Conservation (phyloP, 352 stramenopile species). For the Globisporangium nunn region DNA sequence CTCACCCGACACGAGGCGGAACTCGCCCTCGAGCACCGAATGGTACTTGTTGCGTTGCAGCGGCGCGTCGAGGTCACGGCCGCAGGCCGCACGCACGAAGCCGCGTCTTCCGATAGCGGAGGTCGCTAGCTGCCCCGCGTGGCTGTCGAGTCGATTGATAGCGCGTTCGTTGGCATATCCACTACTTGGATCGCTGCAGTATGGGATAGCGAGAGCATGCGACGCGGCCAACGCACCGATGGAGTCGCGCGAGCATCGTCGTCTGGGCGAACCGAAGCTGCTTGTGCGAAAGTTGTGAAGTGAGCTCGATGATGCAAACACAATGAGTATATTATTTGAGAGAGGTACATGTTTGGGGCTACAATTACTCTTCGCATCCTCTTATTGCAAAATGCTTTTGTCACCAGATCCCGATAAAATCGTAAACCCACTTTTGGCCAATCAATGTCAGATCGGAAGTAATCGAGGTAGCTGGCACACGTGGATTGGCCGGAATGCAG, state of each 20-base stretch:
- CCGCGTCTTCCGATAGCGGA: conserved; percentile 13
- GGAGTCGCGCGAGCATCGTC: conserved; percentile 3
- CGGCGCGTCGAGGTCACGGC: conserved; percentile 15
- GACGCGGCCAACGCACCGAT: conserved; percentile 1
- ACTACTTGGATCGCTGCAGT: too few species aligned
- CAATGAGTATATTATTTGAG: too few species aligned
- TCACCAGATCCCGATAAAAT: too few species aligned
- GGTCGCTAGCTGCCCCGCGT: background rate
- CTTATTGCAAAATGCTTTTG: too few species aligned
- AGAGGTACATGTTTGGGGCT: too few species aligned
- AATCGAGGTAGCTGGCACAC: too few species aligned
- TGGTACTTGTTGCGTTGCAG: conserved; percentile 72
- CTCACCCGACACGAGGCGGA: conserved; percentile 45
- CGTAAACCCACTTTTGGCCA: too few species aligned
- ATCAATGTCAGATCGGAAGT: too few species aligned
- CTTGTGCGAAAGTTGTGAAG: background rate
- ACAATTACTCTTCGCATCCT: too few species aligned
- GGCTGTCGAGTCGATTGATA: background rate
- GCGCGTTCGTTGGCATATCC: too few species aligned
- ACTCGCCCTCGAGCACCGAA: conserved; percentile 53
- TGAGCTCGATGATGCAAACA: background rate
- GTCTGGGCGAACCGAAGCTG: background rate
- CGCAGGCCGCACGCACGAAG: conserved; percentile 30
- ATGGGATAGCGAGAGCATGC: too few species aligned
- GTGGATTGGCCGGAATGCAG: too few species aligned